Conservation (phyloP, 2,329 filamentous ascomycete genomes). For the Emericellopsis atlantica region DNA sequence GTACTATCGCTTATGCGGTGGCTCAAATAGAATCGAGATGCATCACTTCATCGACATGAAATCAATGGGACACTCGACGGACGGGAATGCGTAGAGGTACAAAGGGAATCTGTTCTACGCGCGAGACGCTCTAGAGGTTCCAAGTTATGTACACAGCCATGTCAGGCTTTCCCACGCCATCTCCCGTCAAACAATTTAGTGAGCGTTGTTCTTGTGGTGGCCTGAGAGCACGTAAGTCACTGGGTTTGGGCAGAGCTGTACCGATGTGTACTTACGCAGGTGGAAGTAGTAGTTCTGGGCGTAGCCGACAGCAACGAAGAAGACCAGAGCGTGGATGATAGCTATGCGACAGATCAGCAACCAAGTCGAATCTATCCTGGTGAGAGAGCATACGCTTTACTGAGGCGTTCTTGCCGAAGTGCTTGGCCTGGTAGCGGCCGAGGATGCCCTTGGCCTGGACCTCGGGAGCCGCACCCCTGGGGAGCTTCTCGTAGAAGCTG, state of each 20-base stretch:
- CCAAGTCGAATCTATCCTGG: neutral
- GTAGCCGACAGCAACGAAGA: slow-evolving; percentile 74
- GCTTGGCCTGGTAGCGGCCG: slow-evolving; percentile 76
- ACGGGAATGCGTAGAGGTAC: slow-evolving; percentile 6
- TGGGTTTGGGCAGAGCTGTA: neutral
- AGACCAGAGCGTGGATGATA: slow-evolving; percentile 72
- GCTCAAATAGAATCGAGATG: too few species aligned
- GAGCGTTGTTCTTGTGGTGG: slow-evolving; percentile 99
- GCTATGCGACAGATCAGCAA: slow-evolving; percentile 38
- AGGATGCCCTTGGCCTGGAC: slow-evolving; percentile 70
- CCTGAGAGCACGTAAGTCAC: slow-evolving; percentile 39
- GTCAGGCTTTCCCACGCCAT: neutral
- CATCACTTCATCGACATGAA: too few species aligned
- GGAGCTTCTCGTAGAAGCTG: slow-evolving; percentile 97
- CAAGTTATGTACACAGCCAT: slow-evolving; percentile 29
- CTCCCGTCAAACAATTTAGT: slow-evolving; percentile 43
- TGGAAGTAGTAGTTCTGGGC: slow-evolving; percentile 99
- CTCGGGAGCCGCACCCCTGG: slow-evolving; percentile 80
- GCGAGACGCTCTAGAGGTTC: slow-evolving; percentile 23
- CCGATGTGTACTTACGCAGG: slow-evolving; percentile 58
- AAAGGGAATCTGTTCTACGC: slow-evolving; percentile 21
- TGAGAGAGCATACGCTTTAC: slow-evolving; percentile 59
- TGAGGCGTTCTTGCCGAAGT: slow-evolving; percentile 92
- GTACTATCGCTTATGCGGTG: too few species aligned
- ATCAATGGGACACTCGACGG: too few species aligned